Base-by-base conservation (phyloP, 148 eudicot species). In the Rhododendron vialii region DNA sequence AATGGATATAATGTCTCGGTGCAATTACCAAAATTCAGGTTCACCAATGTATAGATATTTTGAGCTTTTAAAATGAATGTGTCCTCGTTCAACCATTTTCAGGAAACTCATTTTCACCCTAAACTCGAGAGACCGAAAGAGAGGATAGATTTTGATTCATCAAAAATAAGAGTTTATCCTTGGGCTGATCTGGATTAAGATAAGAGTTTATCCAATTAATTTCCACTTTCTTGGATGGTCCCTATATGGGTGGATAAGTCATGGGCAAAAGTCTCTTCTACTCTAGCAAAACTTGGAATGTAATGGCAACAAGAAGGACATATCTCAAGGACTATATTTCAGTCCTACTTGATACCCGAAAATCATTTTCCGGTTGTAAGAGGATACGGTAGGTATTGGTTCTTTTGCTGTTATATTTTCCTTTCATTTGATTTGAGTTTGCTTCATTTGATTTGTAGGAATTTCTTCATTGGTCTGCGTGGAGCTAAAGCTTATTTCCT, bases 141-240 rank as follows among this genome's bases (percentile, higher is more conserved):
- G 76, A 36, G 84, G 53, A 61, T 26, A 67, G 43, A n/a, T 65
- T 67, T 41, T 65, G 78, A 65, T 67, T 67, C 85, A 65, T n/a
- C 7, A 43, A 26, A 41, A 41, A 41, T 41, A 41, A 41, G 45
- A 6, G 7, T 41, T 41, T 41, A 41, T 87, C 83, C 75, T 48
- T 75, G 59, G 15, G 85, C 79, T 82, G 75, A 86, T 85, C 86
- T 88, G 88, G 85, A 88, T 73, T 80, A 69, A 22, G 87, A 85
- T 77, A 76, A 78, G 87, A 53, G 87, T 82, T 74, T 86, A 84
- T 88, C 89, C 89, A 83, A 57, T 80, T 33, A 80, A 35, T 26
- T 87, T 75, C 35, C 53, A 61, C 86, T 85, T 87, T 85, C 7
- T 86, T 78, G 50, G 41, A 61, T 41, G 47, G 65, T 69, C n/a